These are phyloP conservation scores for Chlorella vulgaris DNA, from an alignment of 139 green algal species.

Conservation along the genomic window DNA sequence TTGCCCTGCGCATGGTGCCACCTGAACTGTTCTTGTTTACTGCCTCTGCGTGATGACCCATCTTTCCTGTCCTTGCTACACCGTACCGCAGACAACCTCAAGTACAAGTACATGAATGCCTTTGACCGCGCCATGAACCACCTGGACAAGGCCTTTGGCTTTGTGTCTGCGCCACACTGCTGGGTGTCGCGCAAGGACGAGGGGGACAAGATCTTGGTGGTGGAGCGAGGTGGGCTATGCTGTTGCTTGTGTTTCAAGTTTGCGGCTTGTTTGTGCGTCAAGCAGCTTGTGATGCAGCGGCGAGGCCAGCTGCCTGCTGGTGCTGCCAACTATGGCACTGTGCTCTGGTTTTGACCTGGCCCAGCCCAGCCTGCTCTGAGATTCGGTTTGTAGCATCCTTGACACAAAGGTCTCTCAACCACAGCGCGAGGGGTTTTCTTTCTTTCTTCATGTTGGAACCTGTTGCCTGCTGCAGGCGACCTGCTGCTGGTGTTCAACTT, in stretches of 20 bases:
- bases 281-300: background rate
- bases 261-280: background rate
- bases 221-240: constrained; percentile 70
- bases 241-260: background rate
- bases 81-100: constrained; percentile 62
- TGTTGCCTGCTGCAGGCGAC: constrained; percentile 66
- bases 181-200: constrained; percentile 86
- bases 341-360: no score
- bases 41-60: no score
- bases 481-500: constrained; percentile 99
- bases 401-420: no score
- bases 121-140: constrained; percentile 95
- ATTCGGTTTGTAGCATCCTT: no score
- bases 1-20: no score
- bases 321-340: no score
- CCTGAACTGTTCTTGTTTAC: no score
- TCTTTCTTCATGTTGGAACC: background rate
- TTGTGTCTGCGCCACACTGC: constrained; percentile 78
- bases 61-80: no score
- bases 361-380: no score
- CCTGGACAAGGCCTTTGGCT: constrained; percentile 95
- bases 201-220: constrained; percentile 94
- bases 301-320: no score
- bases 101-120: constrained; percentile 90
- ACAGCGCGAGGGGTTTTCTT: no score